Base-by-base conservation (phyloP, 2,329 filamentous ascomycete species). In the Fusarium subglutinans region DNA sequence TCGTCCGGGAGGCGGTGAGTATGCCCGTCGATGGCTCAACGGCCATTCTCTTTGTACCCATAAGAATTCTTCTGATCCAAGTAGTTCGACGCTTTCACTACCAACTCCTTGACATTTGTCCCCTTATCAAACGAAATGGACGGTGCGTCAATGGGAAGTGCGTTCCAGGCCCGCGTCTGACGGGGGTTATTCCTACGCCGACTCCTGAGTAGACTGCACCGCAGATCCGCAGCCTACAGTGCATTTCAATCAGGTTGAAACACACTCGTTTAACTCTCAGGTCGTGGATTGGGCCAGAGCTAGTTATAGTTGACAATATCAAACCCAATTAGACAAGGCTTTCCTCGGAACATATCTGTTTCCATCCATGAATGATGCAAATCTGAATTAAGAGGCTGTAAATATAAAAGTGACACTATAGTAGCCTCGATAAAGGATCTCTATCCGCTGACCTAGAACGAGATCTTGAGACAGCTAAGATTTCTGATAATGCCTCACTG, bases 361-460 rank as follows among this genome's bases (percentile, higher is more conserved):
- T 28, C 8, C 6, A 15, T 15, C 26, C 6, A 11, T 28, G 26
- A 15, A 22, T 15, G 12, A 3, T 22, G 13, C 9, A 28, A 26
- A 8, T 5, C 3, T 15, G 26, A 28, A 22, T 22, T 1, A 5
- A 10, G 9, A 22, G 18, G 9, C 13, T 28, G 4, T 10, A 22
- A 0, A 22, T 28, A 22, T 2, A 22, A 47, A 11, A 6, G 18
- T 8, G 18, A 47, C 18, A 22, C 4, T 28, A 1, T 7, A 2
- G 45, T 11, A 28, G 13, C 9, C 4, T 28, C 9, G 13, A 15
- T 6, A 22, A 22, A 14, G 1, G 1, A 20, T 28, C 13, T 47
- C 13, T 8, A 22, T 8, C 20, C 9, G 9, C 26, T 28, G 18
- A 11, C 13, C 12, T 47, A 0, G 6, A 15, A 5, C 10, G 4